Base-by-base conservation (phyloP, 2,329 filamentous ascomycete genomes). In the Pseudogymnoascus sp. region DNA sequence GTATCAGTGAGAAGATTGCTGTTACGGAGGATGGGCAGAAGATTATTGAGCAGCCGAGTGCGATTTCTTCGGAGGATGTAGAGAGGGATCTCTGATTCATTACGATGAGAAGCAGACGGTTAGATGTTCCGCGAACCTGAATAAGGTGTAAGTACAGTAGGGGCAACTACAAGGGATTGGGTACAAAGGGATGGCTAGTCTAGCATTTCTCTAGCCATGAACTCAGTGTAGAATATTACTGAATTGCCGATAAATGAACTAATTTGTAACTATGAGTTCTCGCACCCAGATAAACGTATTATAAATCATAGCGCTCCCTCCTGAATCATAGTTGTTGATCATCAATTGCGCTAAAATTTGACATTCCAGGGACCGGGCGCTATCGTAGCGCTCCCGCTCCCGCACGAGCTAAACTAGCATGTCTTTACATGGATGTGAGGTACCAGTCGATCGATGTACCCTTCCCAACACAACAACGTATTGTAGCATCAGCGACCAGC, bases 41-140 rank as follows among this genome's bases (percentile, higher is more conserved):
- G 25, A 33, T 54, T 6, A 54, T 54, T 7, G 25, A 16, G n/a
- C 14, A 33, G n/a, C n/a, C n/a, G 6, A 6, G 4, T 12, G 97
- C 96, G 93, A 99, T 97, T 75, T 97, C 93, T 70, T 97, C 97
- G 6, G 94, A 91, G n/a, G n/a, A 30, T 18, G 2, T 30, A 4
- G 22, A 18, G 25, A 18, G 25, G 6, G n/a, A 33, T 7, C 1
- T 33, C n/a, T n/a, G n/a, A 7, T 16, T 25, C 3, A 3, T 18
- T 11, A 12, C 4, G 43, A 12, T 5, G 2, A 12, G 25, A 33
- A 11, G 25, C n/a, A 16, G 41, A 28, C 18, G n/a, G 11, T 18
- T 12, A 18, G 14, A n/a, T 18, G n/a, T 6, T 33, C 4, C 1
- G 2, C 18, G 11, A n/a, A 12, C 25, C 43, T 18, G 47, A n/a